Conservation (phyloP, 75 land plant species). For the Chamaecyparis obtusa region DNA sequence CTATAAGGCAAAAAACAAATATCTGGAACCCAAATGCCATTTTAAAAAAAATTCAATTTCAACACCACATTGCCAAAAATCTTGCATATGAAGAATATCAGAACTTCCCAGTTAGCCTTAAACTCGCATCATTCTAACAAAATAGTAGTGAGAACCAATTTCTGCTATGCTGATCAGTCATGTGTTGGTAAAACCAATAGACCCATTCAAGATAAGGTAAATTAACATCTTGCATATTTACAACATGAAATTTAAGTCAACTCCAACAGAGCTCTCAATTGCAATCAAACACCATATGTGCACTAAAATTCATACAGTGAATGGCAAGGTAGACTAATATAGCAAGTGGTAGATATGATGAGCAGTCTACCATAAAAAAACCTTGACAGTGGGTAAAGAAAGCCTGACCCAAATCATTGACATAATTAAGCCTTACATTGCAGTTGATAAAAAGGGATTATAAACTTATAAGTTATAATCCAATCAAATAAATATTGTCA, state of each 20-base stretch:
- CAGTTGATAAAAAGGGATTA: neutral
- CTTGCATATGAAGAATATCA: neutral
- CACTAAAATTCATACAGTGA: too few species aligned
- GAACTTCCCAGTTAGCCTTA: neutral
- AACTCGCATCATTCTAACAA: neutral
- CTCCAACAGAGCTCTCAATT: too few species aligned
- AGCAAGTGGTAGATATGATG: neutral
- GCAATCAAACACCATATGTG: too few species aligned
- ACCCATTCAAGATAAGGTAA: too few species aligned
- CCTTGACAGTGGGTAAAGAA: neutral
- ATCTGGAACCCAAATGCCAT: neutral
- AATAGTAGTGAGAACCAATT: too few species aligned
- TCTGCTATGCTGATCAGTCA: too few species aligned
- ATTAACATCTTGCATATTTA: too few species aligned
- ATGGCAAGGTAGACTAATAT: too few species aligned
- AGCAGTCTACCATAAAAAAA: neutral
- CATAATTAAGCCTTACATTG: neutral
- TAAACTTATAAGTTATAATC: too few species aligned
- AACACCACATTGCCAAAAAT: neutral
- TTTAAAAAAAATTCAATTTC: neutral
- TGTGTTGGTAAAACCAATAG: too few species aligned
- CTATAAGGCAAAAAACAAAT: neutral
- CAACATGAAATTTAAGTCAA: too few species aligned
- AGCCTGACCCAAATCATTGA: neutral
- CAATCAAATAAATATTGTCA: too few species aligned